A percentile compares a stretch with the other conserved stretches of the same genome.
These are phyloP conservation scores for Suillus clintonianus DNA, from an alignment of 768 basidiomycete species.

Conservation along the genomic window DNA sequence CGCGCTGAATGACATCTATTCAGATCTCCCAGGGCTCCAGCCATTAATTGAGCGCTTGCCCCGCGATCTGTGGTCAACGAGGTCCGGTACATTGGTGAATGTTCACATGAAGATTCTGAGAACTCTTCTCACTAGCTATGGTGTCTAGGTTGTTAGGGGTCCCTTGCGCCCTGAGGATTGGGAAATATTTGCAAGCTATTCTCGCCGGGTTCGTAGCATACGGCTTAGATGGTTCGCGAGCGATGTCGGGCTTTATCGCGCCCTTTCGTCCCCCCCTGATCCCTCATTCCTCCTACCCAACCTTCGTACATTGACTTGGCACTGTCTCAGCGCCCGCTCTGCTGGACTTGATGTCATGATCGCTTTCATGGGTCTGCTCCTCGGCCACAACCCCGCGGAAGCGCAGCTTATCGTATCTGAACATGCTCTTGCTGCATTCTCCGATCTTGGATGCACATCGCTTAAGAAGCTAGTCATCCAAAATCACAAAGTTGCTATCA, in stretches of 20 bases:
- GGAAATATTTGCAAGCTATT: conserved; percentile 29
- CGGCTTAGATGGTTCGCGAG: conserved; percentile 31
- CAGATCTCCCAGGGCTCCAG: conserved; percentile 31
- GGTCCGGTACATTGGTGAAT: neutral
- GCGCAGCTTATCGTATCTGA: neutral
- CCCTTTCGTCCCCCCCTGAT: conserved; percentile 16
- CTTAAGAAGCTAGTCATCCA: neutral
- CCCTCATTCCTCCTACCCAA: conserved; percentile 22
- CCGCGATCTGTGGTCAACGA: conserved; percentile 31
- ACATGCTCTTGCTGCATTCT: neutral
- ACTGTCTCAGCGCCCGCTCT: conserved; percentile 4
- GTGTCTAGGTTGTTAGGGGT: conserved; percentile 23
- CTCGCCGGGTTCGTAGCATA: conserved; percentile 31
- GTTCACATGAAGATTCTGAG: neutral
- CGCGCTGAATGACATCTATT: conserved; percentile 33
- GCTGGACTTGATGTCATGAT: conserved; percentile 19
- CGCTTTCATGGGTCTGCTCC: conserved; percentile 25
- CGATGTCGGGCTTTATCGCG: conserved; percentile 19
- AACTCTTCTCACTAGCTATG: neutral
- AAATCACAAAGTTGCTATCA: neutral
- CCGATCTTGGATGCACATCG: neutral
- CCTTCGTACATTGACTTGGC: conserved; percentile 24
- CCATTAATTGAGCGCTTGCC: conserved; percentile 34
- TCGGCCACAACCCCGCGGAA: conserved; percentile 9
- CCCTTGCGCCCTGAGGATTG: conserved; percentile 23